Conservation (phyloP, 257 asterid species). For the Nemophila menziesii region DNA sequence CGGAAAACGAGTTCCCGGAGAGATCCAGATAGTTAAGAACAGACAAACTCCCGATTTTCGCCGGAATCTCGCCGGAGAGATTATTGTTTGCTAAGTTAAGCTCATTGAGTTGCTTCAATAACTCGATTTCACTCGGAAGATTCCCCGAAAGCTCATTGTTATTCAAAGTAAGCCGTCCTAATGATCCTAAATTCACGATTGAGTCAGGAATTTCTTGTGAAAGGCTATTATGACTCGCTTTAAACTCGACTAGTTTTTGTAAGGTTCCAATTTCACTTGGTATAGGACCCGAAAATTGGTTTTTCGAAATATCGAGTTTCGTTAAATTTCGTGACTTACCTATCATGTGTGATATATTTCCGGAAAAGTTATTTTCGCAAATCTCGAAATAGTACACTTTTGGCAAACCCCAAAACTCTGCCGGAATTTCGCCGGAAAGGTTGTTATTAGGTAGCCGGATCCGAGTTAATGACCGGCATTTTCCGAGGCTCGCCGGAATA, state of each 20-base stretch:
- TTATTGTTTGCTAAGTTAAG: conserved; percentile 48
- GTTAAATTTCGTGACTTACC: conserved; percentile 47
- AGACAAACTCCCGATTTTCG: conserved; percentile 50
- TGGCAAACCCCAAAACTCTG: conserved; percentile 63
- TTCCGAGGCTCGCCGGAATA: conserved; percentile 46
- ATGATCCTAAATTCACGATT: conserved; percentile 31
- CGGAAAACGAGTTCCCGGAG: conserved; percentile 44
- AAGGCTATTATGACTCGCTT: conserved; percentile 34
- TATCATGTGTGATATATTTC: conserved; percentile 46
- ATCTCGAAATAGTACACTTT: conserved; percentile 55
- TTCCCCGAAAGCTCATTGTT: conserved; percentile 47
- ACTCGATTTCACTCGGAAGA: conserved; percentile 34
- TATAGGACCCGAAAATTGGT: conserved; percentile 47
- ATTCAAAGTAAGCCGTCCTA: conserved; percentile 49
- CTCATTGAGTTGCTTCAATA: conserved; percentile 47
- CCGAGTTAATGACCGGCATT: conserved; percentile 42
- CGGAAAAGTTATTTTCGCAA: conserved; percentile 37
- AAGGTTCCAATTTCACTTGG: conserved; percentile 54
- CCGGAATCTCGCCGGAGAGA: conserved; percentile 52
- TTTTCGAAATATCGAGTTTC: conserved; percentile 31
- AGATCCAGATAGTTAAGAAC: conserved; percentile 76
- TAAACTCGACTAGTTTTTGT: conserved; percentile 27
- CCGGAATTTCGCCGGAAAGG: conserved; percentile 50
- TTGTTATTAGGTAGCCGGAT: conserved; percentile 38
- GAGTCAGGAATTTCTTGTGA: conserved; percentile 50